Conservation (phyloP, 148 eudicot genomes). For the Fallopia convolvulus region DNA sequence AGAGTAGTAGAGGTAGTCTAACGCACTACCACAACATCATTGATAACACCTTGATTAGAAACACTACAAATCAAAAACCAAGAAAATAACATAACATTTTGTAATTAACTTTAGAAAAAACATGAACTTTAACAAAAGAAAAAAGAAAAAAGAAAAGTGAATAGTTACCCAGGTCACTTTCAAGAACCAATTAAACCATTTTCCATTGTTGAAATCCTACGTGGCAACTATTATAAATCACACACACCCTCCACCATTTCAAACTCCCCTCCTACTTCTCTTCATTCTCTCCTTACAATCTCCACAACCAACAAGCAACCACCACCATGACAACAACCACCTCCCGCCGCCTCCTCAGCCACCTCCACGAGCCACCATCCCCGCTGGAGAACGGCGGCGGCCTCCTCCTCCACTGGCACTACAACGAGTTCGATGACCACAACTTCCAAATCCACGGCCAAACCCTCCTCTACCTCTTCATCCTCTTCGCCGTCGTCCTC, state of each 20-base stretch:
- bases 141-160: not conserved
- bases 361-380: slow-evolving; percentile 18
- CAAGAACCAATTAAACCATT: not conserved
- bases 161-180: not conserved
- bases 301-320: not conserved
- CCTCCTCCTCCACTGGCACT: slow-evolving; percentile 39
- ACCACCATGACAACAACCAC: slow-evolving; percentile 4
- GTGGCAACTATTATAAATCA: slow-evolving; percentile 10
- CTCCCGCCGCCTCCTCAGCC: slow-evolving; percentile 22
- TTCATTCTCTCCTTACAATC: not conserved
- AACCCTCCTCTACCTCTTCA: slow-evolving; percentile 55
- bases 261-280: not conserved
- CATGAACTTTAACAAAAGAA: not conserved
- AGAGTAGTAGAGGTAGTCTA: not conserved
- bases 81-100: not conserved
- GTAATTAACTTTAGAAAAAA: not conserved
- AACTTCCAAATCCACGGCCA: slow-evolving; percentile 70
- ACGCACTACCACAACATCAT: not conserved
- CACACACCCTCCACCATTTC: not conserved
- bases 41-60: not conserved
- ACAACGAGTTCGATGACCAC: slow-evolving; percentile 51
- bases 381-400: slow-evolving; percentile 16
- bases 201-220: not conserved
- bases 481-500: slow-evolving; percentile 50
- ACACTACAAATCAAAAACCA: not conserved